A percentile compares a stretch with the other conserved stretches of the same genome.
Conservation (phyloP, 2,329 filamentous ascomycete species). For the Nothophaeocryptopus gaeumannii region DNA sequence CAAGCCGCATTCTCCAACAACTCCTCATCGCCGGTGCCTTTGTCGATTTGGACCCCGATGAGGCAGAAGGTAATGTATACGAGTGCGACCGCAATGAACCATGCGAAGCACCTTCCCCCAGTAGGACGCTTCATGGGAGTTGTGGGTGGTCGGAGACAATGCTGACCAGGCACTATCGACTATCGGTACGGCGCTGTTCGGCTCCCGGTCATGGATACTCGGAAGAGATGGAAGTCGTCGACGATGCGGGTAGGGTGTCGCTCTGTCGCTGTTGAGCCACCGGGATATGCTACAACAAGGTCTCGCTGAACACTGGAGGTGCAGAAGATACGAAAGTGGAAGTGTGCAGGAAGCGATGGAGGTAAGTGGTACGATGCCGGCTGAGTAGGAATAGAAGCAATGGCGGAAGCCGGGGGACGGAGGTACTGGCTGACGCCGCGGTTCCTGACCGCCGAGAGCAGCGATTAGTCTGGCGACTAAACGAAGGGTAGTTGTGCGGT, state of each 20-base stretch:
- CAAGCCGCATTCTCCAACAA: slow-evolving; percentile 45
- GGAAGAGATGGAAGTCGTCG: background rate
- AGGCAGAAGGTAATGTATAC: slow-evolving; percentile 32
- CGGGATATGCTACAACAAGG: no score
- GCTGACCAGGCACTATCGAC: background rate
- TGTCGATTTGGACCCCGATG: slow-evolving; percentile 28
- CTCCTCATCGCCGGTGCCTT: slow-evolving; percentile 21
- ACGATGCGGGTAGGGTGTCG: no score
- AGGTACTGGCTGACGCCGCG: background rate
- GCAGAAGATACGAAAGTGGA: background rate
- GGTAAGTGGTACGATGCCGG: slow-evolving; percentile 7
- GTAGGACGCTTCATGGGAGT: slow-evolving; percentile 16
- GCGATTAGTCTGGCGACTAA: slow-evolving; percentile 2
- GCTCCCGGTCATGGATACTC: slow-evolving; percentile 8
- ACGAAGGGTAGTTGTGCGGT: background rate
- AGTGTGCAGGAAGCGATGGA: slow-evolving; percentile 4
- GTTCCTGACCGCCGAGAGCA: slow-evolving; percentile 9
- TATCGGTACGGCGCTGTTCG: slow-evolving; percentile 7
- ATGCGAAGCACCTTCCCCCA: slow-evolving; percentile 19
- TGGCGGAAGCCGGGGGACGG: slow-evolving; percentile 1
- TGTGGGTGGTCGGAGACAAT: slow-evolving; percentile 6
- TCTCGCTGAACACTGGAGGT: slow-evolving; percentile 11
- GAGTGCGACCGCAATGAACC: slow-evolving; percentile 28
- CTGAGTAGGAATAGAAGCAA: slow-evolving; percentile 2
- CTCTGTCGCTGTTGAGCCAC: no score